Evolutionary conservation across 2,329 filamentous ascomycete genomes (phyloP).

Genomic region (Parastagonospora avenae): DNA sequence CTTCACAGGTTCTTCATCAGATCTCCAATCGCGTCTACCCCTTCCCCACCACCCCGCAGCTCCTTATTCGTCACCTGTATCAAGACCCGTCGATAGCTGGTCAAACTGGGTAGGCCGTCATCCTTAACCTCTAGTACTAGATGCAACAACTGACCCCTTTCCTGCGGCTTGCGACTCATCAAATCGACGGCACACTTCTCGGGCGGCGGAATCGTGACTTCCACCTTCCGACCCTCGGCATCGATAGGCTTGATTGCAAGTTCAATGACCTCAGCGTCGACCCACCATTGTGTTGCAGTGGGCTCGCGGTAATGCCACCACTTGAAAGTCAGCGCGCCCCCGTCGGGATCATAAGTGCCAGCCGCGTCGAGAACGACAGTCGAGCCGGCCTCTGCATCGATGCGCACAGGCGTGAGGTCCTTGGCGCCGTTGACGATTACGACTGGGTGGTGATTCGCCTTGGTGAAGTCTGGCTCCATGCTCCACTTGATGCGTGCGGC

Average conservation of each 20-base stretch:
- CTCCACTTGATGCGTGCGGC: slow-evolving; percentile 57
- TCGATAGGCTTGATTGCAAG: slow-evolving; percentile 41
- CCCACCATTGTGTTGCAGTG: slow-evolving; percentile 51
- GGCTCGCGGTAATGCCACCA: slow-evolving; percentile 58
- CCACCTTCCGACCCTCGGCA: slow-evolving; percentile 32
- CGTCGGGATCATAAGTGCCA: slow-evolving; percentile 55
- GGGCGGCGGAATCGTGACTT: slow-evolving; percentile 49
- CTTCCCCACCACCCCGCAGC: slow-evolving; percentile 25
- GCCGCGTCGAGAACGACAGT: slow-evolving; percentile 53
- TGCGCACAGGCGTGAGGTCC: slow-evolving; percentile 45
- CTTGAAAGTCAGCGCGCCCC: slow-evolving; percentile 50
- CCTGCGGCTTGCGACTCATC: slow-evolving; percentile 43
- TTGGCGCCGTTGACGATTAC: slow-evolving; percentile 51
- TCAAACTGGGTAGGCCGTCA: slow-evolving; percentile 51
- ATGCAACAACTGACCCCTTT: slow-evolving; percentile 54
- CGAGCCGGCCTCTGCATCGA: slow-evolving; percentile 49
- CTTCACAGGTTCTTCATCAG: slow-evolving; percentile 3
- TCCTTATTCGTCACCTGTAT: slow-evolving; percentile 43
- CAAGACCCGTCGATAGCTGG: slow-evolving; percentile 54
- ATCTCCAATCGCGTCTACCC: slow-evolving; percentile 1
- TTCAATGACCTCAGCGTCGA: slow-evolving; percentile 49
- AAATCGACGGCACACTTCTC: slow-evolving; percentile 50
- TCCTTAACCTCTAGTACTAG: slow-evolving; percentile 57
- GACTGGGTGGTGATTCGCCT: slow-evolving; percentile 56
- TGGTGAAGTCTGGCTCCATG: slow-evolving; percentile 38